Conservation (phyloP, 441 rosid species). For the Brassica balearica region DNA sequence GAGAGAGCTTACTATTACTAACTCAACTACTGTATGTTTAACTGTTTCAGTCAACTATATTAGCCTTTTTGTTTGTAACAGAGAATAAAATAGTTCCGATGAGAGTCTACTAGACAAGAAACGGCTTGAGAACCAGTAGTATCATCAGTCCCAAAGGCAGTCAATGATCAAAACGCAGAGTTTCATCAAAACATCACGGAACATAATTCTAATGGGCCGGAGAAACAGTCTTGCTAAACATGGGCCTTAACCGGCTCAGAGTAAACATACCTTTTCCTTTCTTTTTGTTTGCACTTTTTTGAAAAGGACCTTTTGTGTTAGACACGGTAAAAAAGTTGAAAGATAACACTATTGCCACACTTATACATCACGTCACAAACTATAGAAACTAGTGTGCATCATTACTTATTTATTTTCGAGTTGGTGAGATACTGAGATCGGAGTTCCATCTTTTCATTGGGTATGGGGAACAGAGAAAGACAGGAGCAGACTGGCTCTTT, state of each 20-base stretch:
- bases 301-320: conserved; percentile 19
- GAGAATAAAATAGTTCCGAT: not conserved
- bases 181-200: not conserved
- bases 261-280: not conserved
- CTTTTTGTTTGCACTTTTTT: not conserved
- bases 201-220: not conserved
- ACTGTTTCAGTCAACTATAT: conserved; percentile 34
- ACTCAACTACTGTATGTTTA: conserved; percentile 33
- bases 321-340: conserved; percentile 20
- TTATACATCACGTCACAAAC: conserved; percentile 40
- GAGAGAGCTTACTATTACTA: conserved; percentile 7
- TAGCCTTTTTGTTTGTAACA: conserved; percentile 22
- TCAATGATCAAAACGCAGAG: not conserved
- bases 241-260: conserved; percentile 3
- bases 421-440: conserved; percentile 36
- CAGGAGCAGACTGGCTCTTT: conserved; percentile 30
- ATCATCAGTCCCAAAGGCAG: not conserved
- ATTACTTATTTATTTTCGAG: conserved; percentile 27
- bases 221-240: not conserved
- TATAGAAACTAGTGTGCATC: not conserved
- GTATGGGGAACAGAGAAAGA: conserved; percentile 33
- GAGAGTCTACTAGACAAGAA: not conserved
- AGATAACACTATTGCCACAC: conserved; percentile 33
- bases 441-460: conserved; percentile 36
- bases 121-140: not conserved